Conservation (phyloP, 257 asterid species). For the Solanum dulcamara region DNA sequence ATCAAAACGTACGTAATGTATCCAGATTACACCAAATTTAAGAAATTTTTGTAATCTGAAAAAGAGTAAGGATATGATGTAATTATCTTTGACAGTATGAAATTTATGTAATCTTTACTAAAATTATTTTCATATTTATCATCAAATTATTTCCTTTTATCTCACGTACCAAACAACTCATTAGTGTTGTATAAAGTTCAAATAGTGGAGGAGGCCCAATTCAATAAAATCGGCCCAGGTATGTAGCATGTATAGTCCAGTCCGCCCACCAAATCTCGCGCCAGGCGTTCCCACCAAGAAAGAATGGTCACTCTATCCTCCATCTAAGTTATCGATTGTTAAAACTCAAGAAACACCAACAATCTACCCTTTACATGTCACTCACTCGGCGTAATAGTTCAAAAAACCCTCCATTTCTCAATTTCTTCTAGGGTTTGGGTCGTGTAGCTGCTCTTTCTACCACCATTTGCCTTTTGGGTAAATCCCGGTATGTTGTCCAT, state of each 20-base stretch:
- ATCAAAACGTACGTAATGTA: no score
- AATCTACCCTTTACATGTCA: neutral
- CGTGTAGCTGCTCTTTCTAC: neutral
- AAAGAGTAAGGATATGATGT: no score
- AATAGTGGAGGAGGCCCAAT: neutral
- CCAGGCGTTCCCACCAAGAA: conserved; percentile 6
- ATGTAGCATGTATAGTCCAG: neutral
- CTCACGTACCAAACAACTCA: no score
- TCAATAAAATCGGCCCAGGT: neutral
- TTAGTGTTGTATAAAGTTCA: neutral
- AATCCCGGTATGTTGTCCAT: neutral
- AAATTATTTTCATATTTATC: no score
- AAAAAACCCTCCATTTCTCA: neutral
- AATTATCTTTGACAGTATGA: no score
- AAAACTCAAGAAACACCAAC: neutral
- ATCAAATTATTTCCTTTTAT: no score
- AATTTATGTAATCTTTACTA: no score
- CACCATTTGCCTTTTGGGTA: neutral
- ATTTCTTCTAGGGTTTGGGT: neutral
- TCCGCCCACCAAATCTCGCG: neutral
- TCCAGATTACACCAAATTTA: no score
- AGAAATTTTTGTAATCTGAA: no score
- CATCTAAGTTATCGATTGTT: neutral
- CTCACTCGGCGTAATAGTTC: neutral
- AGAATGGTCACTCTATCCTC: neutral